phyloP scores from a whole-genome alignment of 2,329 filamentous ascomycete genomes.

The Botrytis fragariae region DNA sequence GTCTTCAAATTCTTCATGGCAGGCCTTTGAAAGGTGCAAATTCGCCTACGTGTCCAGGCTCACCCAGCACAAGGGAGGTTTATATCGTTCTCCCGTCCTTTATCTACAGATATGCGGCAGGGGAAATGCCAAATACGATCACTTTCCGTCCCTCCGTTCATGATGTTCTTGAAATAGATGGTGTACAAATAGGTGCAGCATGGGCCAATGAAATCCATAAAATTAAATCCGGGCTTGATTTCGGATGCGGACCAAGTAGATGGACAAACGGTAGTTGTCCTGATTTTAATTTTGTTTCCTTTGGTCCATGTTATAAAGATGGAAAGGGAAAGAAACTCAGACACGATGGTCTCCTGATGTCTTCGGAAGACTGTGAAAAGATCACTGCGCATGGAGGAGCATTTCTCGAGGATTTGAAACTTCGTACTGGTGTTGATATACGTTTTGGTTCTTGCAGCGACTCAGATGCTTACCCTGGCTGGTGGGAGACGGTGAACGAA shows the following conservation, averaged over 20 bases:
- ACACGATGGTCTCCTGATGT: not conserved
- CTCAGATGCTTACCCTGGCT: no score
- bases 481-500: no score
- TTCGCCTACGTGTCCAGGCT: not conserved
- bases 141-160: not conserved
- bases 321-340: not conserved
- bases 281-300: not conserved
- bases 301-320: not conserved
- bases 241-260: not conserved
- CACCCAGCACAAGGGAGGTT: not conserved
- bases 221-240: no score
- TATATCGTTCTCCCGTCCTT: not conserved
- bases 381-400: not conserved
- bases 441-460: no score
- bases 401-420: not conserved
- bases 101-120: not conserved
- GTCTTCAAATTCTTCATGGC: not conserved
- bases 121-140: not conserved
- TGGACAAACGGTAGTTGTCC: not conserved
- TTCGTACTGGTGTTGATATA: not conserved
- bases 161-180: no score
- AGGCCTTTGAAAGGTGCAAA: not conserved
- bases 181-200: accelerated
- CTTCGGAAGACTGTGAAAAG: not conserved
- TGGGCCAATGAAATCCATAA: not conserved